These are phyloP conservation scores for Penicillium subrubescens DNA, from an alignment of 495 filamentous ascomycete genomes.

Conservation along the genomic window DNA sequence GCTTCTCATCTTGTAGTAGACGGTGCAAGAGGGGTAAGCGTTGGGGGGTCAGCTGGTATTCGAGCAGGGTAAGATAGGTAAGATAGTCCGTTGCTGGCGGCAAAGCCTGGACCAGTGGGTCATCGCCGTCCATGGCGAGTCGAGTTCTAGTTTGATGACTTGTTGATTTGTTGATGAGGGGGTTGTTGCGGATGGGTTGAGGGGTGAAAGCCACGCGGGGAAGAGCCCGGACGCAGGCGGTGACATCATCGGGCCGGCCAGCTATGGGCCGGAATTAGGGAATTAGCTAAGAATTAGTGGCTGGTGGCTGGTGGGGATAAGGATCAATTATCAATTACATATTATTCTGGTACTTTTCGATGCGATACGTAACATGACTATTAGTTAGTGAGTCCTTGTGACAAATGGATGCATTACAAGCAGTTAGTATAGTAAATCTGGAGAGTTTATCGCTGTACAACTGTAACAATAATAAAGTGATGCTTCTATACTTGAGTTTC, in stretches of 20 bases:
- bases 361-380: no score
- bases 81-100: conserved; percentile 80
- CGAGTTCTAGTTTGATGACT: not conserved
- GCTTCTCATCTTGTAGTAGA: conserved; percentile 76
- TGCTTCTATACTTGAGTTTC: no score
- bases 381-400: no score
- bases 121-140: conserved; percentile 22
- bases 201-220: not conserved
- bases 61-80: conserved; percentile 85
- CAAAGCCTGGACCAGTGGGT: conserved; percentile 51
- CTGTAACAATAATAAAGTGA: no score
- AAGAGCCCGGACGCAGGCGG: not conserved
- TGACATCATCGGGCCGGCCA: not conserved
- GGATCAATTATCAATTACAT: no score
- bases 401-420: no score
- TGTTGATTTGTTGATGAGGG: conserved; percentile 7
- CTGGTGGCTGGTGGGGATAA: not conserved
- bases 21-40: conserved; percentile 75
- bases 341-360: no score
- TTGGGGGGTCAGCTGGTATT: conserved; percentile 77
- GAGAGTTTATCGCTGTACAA: not conserved
- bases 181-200: not conserved
- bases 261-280: not conserved
- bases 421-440: not conserved
- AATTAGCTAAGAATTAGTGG: not conserved